Conservation (phyloP, 768 basidiomycete species). For the Aureoboletus auriporus region DNA sequence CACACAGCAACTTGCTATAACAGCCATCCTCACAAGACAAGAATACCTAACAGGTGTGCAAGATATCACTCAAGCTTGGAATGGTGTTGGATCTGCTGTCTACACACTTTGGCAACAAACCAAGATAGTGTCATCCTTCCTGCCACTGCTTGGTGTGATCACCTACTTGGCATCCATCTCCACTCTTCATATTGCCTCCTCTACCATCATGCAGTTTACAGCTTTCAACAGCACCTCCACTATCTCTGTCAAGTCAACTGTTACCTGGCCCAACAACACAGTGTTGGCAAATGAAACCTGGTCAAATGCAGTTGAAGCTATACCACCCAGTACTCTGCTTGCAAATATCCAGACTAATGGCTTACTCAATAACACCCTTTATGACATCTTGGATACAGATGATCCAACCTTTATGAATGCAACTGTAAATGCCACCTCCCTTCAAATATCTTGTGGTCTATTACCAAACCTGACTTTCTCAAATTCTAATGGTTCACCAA, state of each 20-base stretch:
- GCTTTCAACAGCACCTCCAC: conserved; percentile 5
- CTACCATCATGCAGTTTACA: conserved; percentile 19
- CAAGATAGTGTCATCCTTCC: conserved; percentile 6
- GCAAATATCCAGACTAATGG: conserved; percentile 1
- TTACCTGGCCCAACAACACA: conserved; percentile 6
- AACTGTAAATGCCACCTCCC: conserved; percentile 11
- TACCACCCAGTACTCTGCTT: background rate
- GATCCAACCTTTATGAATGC: background rate
- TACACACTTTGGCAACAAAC: conserved; percentile 15
- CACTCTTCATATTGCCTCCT: conserved; percentile 16
- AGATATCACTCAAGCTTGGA: conserved; percentile 19
- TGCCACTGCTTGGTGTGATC: conserved; percentile 9
- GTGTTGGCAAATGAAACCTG: background rate
- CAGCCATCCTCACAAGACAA: background rate
- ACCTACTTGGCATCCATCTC: conserved; percentile 17
- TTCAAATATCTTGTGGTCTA: conserved; percentile 7
- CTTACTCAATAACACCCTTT: conserved; percentile 9
- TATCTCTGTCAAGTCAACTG: background rate
- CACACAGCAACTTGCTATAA: conserved; percentile 15
- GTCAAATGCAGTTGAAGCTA: background rate
- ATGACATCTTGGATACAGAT: conserved; percentile 1
- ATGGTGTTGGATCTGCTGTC: conserved; percentile 18
- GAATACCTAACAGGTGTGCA: conserved; percentile 18
- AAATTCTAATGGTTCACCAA: background rate
- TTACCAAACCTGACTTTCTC: conserved; percentile 5